phyloP scores from a whole-genome alignment of 805 yeast species.

The Ogataea paraovalis region DNA sequence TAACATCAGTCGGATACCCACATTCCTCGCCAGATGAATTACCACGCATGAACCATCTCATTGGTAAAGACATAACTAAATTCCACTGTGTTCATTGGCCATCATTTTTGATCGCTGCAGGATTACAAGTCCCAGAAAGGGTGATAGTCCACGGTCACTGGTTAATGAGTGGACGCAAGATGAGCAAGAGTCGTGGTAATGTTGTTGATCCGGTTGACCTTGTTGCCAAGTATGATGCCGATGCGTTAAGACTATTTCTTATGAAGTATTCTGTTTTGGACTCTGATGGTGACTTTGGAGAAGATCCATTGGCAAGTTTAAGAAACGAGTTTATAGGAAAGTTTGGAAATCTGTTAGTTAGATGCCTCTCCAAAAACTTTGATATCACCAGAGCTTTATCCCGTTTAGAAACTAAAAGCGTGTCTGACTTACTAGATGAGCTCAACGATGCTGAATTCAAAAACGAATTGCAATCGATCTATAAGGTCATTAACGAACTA shows the following conservation, averaged over 20 bases:
- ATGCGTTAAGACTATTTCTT: slow-evolving; percentile 69
- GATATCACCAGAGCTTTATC: slow-evolving; percentile 44
- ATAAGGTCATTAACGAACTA: slow-evolving; percentile 33
- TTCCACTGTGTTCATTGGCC: slow-evolving; percentile 97
- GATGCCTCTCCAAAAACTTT: slow-evolving; percentile 73
- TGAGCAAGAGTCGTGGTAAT: slow-evolving; percentile 91
- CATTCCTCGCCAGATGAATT: slow-evolving; percentile 8
- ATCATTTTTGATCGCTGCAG: slow-evolving; percentile 80
- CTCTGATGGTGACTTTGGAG: slow-evolving; percentile 76
- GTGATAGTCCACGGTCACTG: slow-evolving; percentile 93
- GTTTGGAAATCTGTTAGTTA: slow-evolving; percentile 71
- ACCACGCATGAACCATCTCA: slow-evolving; percentile 54
- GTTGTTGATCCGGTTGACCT: slow-evolving; percentile 87
- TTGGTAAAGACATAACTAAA: slow-evolving; percentile 87
- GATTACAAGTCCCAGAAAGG: slow-evolving; percentile 61
- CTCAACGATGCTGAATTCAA: slow-evolving; percentile 12
- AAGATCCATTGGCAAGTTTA: slow-evolving; percentile 44
- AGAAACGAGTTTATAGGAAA: slow-evolving; percentile 74
- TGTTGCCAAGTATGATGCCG: slow-evolving; percentile 61
- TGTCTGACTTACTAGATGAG: slow-evolving; percentile 23
- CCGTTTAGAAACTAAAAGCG: slow-evolving; percentile 18
- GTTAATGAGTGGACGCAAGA: slow-evolving; percentile 83
- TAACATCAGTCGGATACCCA: slow-evolving; percentile 66
- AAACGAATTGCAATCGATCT: slow-evolving; percentile 25
- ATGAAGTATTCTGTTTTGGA: slow-evolving; percentile 71